phyloP scores from a whole-genome alignment of 2,329 filamentous ascomycete species.

The Monosporascus sp. region DNA sequence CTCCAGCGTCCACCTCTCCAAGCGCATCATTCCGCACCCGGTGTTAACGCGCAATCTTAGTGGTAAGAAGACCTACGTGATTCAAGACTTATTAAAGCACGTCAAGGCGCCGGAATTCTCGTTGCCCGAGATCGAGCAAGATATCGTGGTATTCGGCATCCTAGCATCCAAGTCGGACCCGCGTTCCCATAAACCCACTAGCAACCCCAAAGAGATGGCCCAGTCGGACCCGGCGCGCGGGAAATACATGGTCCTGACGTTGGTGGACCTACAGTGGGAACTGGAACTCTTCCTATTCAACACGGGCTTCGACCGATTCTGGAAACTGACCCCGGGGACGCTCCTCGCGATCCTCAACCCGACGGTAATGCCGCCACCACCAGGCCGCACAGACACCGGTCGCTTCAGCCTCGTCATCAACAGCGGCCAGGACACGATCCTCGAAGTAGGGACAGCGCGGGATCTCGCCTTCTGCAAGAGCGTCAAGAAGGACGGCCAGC shows the following conservation, averaged over 20 bases:
- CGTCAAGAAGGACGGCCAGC: slow-evolving; percentile 75
- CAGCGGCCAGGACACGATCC: slow-evolving; percentile 79
- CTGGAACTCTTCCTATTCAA: slow-evolving; percentile 90
- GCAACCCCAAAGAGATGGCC: slow-evolving; percentile 39
- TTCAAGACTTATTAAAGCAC: slow-evolving; percentile 74
- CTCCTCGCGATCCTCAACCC: slow-evolving; percentile 91
- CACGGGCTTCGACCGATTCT: slow-evolving; percentile 84
- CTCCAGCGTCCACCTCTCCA: slow-evolving; percentile 78
- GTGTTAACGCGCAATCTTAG: slow-evolving; percentile 73
- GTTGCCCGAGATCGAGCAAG: slow-evolving; percentile 75
- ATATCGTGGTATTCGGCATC: slow-evolving; percentile 85
- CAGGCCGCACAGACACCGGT: slow-evolving; percentile 69
- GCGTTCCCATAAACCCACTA: slow-evolving; percentile 47
- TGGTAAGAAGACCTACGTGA: slow-evolving; percentile 68
- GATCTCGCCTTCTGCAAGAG: slow-evolving; percentile 88
- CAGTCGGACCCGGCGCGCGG: slow-evolving; percentile 55
- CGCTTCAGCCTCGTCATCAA: slow-evolving; percentile 81
- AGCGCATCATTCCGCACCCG: slow-evolving; percentile 75
- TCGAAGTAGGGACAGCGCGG: slow-evolving; percentile 79
- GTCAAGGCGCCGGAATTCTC: slow-evolving; percentile 81
- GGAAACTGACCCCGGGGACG: slow-evolving; percentile 89
- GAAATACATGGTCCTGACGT: slow-evolving; percentile 88
- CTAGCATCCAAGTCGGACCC: slow-evolving; percentile 86
- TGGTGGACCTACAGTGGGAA: slow-evolving; percentile 87
- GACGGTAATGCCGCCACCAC: slow-evolving; percentile 79